Base-by-base conservation (phyloP, 176 grass and related monocot species). In the Musa beccarii region DNA sequence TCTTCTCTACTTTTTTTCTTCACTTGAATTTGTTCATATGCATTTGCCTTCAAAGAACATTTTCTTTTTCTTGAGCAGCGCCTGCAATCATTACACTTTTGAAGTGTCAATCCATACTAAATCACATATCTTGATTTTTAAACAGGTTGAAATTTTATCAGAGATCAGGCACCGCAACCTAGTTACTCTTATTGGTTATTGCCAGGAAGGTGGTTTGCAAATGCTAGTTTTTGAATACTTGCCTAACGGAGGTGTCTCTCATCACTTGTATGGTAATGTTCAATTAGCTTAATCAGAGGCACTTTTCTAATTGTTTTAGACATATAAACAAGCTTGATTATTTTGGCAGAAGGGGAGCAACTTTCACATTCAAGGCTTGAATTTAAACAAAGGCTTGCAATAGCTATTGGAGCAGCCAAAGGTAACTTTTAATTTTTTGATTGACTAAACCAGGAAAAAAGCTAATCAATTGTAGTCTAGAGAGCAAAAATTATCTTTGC, bases 361-460 rank as follows among this genome's bases (percentile, higher is more conserved):
- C 82, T 89, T 82, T 82, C 80, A 0, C 75, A 71, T 75, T 91
- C 90, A 8, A 87, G 82, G 72, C 84, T 98, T 54, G 94, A 97
- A 80, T 98, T 98, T 78, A 98, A 98, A 71, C 90, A 98, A 51
- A 93, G 94, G 88, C 84, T 98, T 0, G 81, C 94, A 0, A 87
- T 98, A 50, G 94, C 94, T 66, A 98, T 93, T 0, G 94, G 94
- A 80, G 90, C 83, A 76, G 94, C 94, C 23, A 98, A 97, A 91
- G 94, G 92, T 92, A 13, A 53, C 3, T 43, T 43, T 20, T 19
- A 57, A 8, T 62, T 16, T 8, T 83, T 70, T 2, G 8, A 61
- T 56, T 29, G 11, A 20, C 64, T 26, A 49, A 53, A 78, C 8
- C 9, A 75, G 34, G 19, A 13, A 23, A 1, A 43, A 62, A 56